Evolutionary conservation across 1,139 yeast genomes (phyloP).

Genomic region (Hyphopichia fennica): DNA sequence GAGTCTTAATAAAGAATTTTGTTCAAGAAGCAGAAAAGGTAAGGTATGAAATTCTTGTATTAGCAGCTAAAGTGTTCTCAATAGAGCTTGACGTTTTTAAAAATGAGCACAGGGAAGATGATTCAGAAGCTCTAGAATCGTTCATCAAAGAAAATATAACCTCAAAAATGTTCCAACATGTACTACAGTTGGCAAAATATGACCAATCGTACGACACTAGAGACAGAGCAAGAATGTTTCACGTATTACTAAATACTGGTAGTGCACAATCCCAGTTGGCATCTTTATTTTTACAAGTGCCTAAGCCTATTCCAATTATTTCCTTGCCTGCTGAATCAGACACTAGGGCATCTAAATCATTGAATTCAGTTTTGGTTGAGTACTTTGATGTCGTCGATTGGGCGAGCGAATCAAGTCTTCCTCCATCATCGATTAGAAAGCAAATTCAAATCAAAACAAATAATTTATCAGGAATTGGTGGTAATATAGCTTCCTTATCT

Average conservation of each 20-base stretch:
- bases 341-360: slow-evolving; percentile 1
- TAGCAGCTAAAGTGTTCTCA: slow-evolving; percentile 74
- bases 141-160: slow-evolving; percentile 26
- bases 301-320: slow-evolving; percentile 63
- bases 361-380: slow-evolving; percentile 12
- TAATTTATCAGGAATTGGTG: slow-evolving; percentile 17
- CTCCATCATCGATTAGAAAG: slow-evolving; percentile 39
- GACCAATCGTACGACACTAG: slow-evolving; percentile 79
- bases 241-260: slow-evolving; percentile 45
- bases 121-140: slow-evolving; percentile 31
- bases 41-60: slow-evolving; percentile 66
- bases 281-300: slow-evolving; percentile 75
- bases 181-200: slow-evolving; percentile 65
- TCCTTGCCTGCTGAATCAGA: slow-evolving; percentile 4
- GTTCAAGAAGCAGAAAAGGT: slow-evolving; percentile 58
- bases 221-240: slow-evolving; percentile 78
- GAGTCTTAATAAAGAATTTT: slow-evolving; percentile 58
- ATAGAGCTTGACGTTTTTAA: slow-evolving; percentile 44
- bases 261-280: slow-evolving; percentile 56
- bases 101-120: slow-evolving; percentile 20
- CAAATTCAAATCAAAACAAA: slow-evolving; percentile 26
- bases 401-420: slow-evolving; percentile 30
- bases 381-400: slow-evolving; percentile 33
- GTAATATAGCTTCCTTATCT: slow-evolving; percentile 15
- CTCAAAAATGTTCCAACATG: slow-evolving; percentile 60